Evolutionary conservation across 2,329 filamentous ascomycete species (phyloP).

Genomic region (Sphaerulina populicola): DNA sequence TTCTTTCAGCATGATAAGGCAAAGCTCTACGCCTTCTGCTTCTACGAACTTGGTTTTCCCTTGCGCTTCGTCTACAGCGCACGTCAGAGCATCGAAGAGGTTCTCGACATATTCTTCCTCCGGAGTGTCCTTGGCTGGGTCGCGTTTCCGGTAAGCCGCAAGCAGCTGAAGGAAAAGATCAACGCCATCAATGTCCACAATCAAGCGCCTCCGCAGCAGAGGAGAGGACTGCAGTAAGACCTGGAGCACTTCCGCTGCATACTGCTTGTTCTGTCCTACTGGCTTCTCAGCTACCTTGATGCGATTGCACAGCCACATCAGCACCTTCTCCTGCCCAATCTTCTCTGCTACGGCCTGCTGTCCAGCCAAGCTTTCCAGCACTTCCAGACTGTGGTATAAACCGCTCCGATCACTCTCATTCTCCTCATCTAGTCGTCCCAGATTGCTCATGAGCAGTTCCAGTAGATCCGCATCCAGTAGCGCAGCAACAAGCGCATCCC

Average conservation of each 20-base stretch:
- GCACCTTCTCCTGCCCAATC: constrained; percentile 61
- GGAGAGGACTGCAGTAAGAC: constrained; percentile 73
- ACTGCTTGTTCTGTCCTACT: constrained; percentile 87
- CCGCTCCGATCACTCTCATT: constrained; percentile 67
- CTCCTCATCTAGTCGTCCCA: constrained; percentile 68
- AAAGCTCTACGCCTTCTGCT: constrained; percentile 85
- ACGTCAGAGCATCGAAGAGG: constrained; percentile 77
- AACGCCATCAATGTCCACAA: constrained; percentile 53
- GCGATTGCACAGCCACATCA: constrained; percentile 70
- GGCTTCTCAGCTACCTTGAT: constrained; percentile 60
- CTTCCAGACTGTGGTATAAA: constrained; percentile 72
- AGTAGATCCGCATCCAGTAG: constrained; percentile 60
- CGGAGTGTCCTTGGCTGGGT: constrained; percentile 74
- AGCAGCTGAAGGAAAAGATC: constrained; percentile 76
- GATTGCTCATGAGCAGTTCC: constrained; percentile 65
- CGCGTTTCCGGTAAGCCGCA: constrained; percentile 73
- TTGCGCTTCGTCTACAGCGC: constrained; percentile 62
- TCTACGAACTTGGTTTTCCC: constrained; percentile 79
- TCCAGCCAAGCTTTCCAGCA: constrained; percentile 80
- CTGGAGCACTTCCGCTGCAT: constrained; percentile 82
- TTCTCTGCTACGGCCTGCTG: constrained; percentile 59
- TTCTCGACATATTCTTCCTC: constrained; percentile 96
- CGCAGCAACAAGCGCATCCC: constrained; percentile 62
- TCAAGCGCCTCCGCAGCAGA: constrained; percentile 56
- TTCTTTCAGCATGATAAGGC: constrained; percentile 83